A percentile compares a stretch with the other conserved stretches of the same genome.
These are phyloP conservation scores for Blastomyces emzantsi DNA, from an alignment of 2,329 filamentous ascomycete genomes.

Conservation along the genomic window DNA sequence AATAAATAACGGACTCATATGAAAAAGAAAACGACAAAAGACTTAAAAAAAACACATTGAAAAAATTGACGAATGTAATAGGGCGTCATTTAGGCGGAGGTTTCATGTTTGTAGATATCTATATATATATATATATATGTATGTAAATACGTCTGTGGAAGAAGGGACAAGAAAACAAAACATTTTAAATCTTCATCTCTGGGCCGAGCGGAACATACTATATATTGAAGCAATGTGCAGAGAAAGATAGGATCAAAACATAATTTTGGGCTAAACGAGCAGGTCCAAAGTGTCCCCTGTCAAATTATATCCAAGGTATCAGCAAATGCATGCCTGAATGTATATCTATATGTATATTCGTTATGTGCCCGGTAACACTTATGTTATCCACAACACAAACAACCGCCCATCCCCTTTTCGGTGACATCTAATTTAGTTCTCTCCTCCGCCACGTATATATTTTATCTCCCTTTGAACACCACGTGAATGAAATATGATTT, in stretches of 20 bases:
- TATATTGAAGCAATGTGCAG: background rate
- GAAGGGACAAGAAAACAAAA: background rate
- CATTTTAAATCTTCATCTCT: background rate
- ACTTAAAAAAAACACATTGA: background rate
- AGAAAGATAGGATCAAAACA: too few species aligned
- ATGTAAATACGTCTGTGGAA: background rate
- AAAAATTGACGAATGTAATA: background rate
- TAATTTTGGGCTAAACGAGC: background rate
- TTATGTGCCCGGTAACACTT: background rate
- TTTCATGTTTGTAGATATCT: background rate
- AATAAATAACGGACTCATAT: conserved; percentile 27
- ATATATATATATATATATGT: background rate
- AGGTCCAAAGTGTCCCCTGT: background rate
- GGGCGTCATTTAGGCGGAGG: background rate
- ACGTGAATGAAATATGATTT: background rate
- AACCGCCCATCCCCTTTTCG: background rate
- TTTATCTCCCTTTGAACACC: too few species aligned
- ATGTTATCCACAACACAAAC: background rate
- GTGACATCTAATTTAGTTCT: background rate
- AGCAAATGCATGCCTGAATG: background rate
- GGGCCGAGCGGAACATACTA: background rate
- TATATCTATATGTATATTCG: background rate
- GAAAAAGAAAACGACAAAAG: background rate
- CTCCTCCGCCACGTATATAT: background rate
- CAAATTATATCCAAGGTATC: background rate